These are phyloP conservation scores for Mortierella sp. DNA, from an alignment of 371 early-diverging fungal species.

Conservation along the genomic window DNA sequence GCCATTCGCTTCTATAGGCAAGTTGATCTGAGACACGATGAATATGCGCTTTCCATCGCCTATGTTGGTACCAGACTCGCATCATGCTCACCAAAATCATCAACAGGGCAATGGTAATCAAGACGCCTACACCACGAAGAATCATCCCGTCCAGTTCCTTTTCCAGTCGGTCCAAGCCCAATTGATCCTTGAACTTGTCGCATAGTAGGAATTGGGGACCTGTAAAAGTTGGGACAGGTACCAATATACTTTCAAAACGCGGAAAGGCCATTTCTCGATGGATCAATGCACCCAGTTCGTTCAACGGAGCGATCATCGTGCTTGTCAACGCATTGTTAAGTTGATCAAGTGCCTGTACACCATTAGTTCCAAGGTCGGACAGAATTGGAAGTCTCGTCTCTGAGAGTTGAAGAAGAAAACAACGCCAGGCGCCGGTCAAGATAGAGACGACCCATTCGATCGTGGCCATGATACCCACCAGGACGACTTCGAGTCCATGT, in stretches of 20 bases:
- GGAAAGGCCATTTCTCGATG: conserved; percentile 25
- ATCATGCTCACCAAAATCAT: conserved; percentile 12
- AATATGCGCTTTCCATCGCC: conserved; percentile 19
- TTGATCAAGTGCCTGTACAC: conserved; percentile 32
- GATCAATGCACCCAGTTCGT: conserved; percentile 21
- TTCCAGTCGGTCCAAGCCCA: conserved; percentile 8
- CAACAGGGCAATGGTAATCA: conserved; percentile 10
- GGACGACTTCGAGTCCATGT: conserved; percentile 17
- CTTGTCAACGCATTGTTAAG: conserved; percentile 11
- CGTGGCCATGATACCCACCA: conserved; percentile 22
- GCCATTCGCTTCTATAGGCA: too few species aligned
- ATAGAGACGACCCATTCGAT: conserved; percentile 20
- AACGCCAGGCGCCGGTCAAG: conserved; percentile 46
- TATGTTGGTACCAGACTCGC: conserved; percentile 16
- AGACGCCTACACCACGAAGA: conserved; percentile 2
- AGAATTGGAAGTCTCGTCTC: conserved; percentile 27
- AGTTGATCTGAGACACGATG: conserved; percentile 2
- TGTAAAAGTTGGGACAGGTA: not conserved
- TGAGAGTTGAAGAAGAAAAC: conserved; percentile 28
- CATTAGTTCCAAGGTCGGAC: conserved; percentile 23
- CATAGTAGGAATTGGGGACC: conserved; percentile 16
- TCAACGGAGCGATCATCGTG: conserved; percentile 18
- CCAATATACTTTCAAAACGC: conserved; percentile 7
- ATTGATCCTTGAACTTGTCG: conserved; percentile 8
- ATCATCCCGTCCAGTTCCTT: conserved; percentile 17